Evolutionary conservation across 1,139 yeast genomes (phyloP), one percentile per base, ranked within the genome.

Genomic region (Lizanozyma gosingica): DNA sequence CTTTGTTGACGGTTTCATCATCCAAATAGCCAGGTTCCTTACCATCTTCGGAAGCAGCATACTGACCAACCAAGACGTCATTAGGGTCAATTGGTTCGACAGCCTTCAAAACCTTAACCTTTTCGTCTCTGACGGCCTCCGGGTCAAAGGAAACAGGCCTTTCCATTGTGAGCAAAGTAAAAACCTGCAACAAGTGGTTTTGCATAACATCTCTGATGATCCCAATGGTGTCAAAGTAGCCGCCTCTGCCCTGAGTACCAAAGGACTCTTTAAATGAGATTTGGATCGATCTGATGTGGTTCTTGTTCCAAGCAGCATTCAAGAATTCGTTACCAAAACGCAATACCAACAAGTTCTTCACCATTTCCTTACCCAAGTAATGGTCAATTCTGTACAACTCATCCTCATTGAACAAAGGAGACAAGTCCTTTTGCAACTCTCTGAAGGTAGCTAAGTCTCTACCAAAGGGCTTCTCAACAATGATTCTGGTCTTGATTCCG

Each of bases 211-310:
- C 99, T 64, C 99, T 80, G 50, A 92, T 86, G 56, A 92, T 92
- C 44, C 99, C 99, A 56, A 90, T 87, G 45, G 74, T 72, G 64
- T 94, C 97, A 57, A 94, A 92, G 69, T 92, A 92, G 34, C 98
- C 98, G 50, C 98, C 98, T 58, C 99, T 80, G 45, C 98, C 98
- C 65, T 92, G 97, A 37, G 98, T 92, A 44, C 98, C 98, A 55
- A 94, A 90, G 11, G 92, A 84, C 66, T 92, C 99, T 67, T 94
- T 94, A 71, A 92, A 90, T 17, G 92, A 76, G 50, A 92, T 80
- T 65, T 90, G 97, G 47, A 92, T 80, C 40, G 82, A 77, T 47
- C 79, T 73, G 56, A 92, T 80, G 62, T 76, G 81, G 49, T 83
- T 76, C 58, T 73, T 79, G 67, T 84, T 83, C 97, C 97, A 92